Base-by-base conservation (phyloP, 2,329 filamentous ascomycete species). In the Boeremia exigua region DNA sequence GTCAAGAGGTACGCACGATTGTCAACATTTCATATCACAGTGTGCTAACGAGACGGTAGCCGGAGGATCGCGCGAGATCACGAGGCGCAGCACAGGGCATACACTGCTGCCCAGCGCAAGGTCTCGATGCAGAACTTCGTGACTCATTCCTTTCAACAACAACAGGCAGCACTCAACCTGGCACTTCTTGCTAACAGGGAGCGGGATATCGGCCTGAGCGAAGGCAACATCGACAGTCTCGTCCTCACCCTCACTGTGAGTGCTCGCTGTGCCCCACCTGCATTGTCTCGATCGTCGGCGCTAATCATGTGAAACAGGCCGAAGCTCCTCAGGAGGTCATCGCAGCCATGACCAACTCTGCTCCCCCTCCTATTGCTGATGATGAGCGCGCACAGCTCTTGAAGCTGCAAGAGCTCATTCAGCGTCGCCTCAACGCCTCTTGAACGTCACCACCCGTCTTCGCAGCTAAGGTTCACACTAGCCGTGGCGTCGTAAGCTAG, bases 111-210 rank as follows among this genome's bases (percentile, higher is more conserved):
- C 37, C 64, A 63, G 46, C 67, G 62, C 59, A 65, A 68, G 50
- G 54, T 60, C 29, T 64, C 66, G 25, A 65, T 70, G 58, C 61
- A 71, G 50, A 56, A 65, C 37, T 71, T 73, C 47, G 59, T 69
- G 34, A 64, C 64, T 58, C 70, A 67, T 43, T 59, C 72, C 30
- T 62, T 90, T 17, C 80, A 83, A 48, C 85, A 90, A 71, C 83
- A 88, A 68, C 87, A 90, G 68, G 82, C 86, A 38, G 87, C 86
- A 4, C 80, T 91, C 56, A 86, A 85, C 57, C 79, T 92, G 29
- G 79, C 83, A 39, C 81, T 84, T 58, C 77, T 91, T 33, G 78
- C 81, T 43, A 80, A 79, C 50, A 79, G 80, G 61, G 78, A 81
- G 59, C 75, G 75, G 48, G 79, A 81, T 23, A 77, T 84, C 45